Base-by-base conservation (phyloP, 352 stramenopile genomes). In the Globisporangium cylindrosporum region DNA sequence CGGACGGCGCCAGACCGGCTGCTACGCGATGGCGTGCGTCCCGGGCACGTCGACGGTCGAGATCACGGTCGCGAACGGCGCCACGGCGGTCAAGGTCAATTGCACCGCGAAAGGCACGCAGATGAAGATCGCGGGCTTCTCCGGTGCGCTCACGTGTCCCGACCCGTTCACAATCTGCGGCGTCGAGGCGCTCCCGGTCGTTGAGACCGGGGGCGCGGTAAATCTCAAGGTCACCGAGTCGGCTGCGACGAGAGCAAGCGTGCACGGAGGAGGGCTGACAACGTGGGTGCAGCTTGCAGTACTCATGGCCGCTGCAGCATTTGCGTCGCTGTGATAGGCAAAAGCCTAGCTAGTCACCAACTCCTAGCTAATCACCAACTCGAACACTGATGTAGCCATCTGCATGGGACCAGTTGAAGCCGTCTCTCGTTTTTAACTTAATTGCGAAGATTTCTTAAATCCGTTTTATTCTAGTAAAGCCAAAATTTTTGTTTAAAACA, bases 1-100 rank as follows among this genome's bases (percentile, higher is more conserved):
- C 29, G 48, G 62, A 1, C 75, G 81, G 3, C 82, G 88, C 3
- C 75, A 91, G 64, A 94, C 83, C 1, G 87, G 87, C 22, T 95
- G 85, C 73, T 95, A 95, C 66, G 72, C 73, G 15, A 91, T 91
- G 81, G 73, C 73, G n/a, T 95, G 87, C 67, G 64, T 78, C 27
- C 56, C 59, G 5, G 78, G 78, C 20, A 55, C 20, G 20, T 38
- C 54, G 1, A 64, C 70, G 6, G 65, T 95, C 1, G 72, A 86
- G 59, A 61, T 92, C 36, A 77, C 62, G 3, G 62, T 94, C 59
- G 68, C 76, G 22, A 60, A 60, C 3, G 74, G 64, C 36, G 27
- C 24, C 15, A 55, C 64, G 4, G 41, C 59, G 1, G 49, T 82
- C 34, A 77, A 62, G 20, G 67, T 82, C 3, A 86, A 68, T 8